Percentiles rank a stretch among this genome's conserved stretches.
phyloP scores from a whole-genome alignment of 805 yeast genomes.

The Schwanniomyces polymorphus region DNA sequence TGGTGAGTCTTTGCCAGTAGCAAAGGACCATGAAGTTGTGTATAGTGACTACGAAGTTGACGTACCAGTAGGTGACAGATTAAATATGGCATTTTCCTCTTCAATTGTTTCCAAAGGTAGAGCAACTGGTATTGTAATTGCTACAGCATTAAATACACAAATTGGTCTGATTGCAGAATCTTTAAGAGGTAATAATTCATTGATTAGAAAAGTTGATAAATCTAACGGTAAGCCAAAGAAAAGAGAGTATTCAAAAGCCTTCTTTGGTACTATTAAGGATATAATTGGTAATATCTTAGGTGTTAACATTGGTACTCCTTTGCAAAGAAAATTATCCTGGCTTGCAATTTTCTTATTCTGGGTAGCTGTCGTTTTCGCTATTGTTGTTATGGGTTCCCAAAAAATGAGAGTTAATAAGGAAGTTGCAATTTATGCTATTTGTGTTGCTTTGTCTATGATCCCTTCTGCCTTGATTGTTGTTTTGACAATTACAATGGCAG shows the following conservation, averaged over 20 bases:
- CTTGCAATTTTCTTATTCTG: conserved; percentile 51
- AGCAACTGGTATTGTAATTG: conserved; percentile 38
- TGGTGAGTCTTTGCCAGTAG: conserved; percentile 36
- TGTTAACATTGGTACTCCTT: conserved; percentile 46
- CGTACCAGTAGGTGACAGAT: conserved; percentile 37
- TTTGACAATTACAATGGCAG: conserved; percentile 41
- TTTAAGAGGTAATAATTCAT: conserved; percentile 21
- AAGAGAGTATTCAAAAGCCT: conserved; percentile 34
- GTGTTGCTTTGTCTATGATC: conserved; percentile 42
- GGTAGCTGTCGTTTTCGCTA: conserved; percentile 41
- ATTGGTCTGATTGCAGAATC: conserved; percentile 42
- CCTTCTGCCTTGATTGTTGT: conserved; percentile 40
- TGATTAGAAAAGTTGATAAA: conserved; percentile 34
- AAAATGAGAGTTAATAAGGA: conserved; percentile 29
- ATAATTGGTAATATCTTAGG: conserved; percentile 47
- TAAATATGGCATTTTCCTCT: conserved; percentile 34
- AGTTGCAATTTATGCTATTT: conserved; percentile 40
- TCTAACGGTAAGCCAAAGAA: conserved; percentile 34
- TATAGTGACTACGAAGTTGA: conserved; percentile 37
- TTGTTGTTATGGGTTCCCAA: conserved; percentile 39
- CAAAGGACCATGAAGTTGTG: conserved; percentile 31
- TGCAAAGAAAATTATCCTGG: conserved; percentile 48
- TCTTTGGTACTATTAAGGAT: conserved; percentile 39
- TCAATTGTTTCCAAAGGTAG: conserved; percentile 44
- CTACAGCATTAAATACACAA: conserved; percentile 40